Percentiles rank a stretch among this genome's conserved stretches.
phyloP scores from a whole-genome alignment of 1,139 yeast genomes.

The Candida labiduridarum region DNA sequence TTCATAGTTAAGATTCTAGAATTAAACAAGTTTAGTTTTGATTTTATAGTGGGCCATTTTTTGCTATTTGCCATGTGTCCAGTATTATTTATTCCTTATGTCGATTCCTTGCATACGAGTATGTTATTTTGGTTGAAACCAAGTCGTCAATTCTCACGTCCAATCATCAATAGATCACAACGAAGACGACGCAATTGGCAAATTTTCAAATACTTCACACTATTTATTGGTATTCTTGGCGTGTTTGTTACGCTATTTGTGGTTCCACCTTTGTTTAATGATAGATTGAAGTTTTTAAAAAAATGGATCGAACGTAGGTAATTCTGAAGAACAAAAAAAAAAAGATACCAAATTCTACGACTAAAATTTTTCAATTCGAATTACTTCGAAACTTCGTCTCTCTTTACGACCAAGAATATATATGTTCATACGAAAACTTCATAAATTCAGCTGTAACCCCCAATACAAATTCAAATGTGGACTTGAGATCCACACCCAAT shows the following conservation, averaged over 20 bases:
- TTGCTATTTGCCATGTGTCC: slow-evolving; percentile 65
- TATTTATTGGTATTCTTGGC: slow-evolving; percentile 23
- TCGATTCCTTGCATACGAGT: slow-evolving; percentile 41
- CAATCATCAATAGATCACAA: slow-evolving; percentile 27
- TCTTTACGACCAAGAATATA: neutral
- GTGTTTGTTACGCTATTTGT: slow-evolving; percentile 21
- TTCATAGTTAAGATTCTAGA: slow-evolving; percentile 68
- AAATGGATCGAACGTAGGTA: neutral
- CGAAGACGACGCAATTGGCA: slow-evolving; percentile 19
- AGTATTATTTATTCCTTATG: slow-evolving; percentile 63
- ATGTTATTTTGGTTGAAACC: slow-evolving; percentile 44
- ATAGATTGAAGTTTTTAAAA: slow-evolving; percentile 8
- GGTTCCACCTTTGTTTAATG: slow-evolving; percentile 14
- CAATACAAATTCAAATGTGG: slow-evolving; percentile 71
- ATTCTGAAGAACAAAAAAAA: neutral
- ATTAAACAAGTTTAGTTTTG: slow-evolving; percentile 67
- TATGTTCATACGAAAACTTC: slow-evolving; percentile 6
- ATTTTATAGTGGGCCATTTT: slow-evolving; percentile 69
- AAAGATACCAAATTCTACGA: neutral
- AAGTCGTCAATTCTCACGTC: slow-evolving; percentile 26
- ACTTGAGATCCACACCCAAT: slow-evolving; percentile 89
- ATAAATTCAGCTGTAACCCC: slow-evolving; percentile 14
- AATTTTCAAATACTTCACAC: slow-evolving; percentile 20
- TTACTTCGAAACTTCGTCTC: neutral
- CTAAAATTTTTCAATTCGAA: neutral